Percentiles rank a stretch among this genome's conserved stretches.
These are phyloP conservation scores for Chytriomyces sp. DNA, from an alignment of 192 early-diverging fungal genomes.

Conservation along the genomic window DNA sequence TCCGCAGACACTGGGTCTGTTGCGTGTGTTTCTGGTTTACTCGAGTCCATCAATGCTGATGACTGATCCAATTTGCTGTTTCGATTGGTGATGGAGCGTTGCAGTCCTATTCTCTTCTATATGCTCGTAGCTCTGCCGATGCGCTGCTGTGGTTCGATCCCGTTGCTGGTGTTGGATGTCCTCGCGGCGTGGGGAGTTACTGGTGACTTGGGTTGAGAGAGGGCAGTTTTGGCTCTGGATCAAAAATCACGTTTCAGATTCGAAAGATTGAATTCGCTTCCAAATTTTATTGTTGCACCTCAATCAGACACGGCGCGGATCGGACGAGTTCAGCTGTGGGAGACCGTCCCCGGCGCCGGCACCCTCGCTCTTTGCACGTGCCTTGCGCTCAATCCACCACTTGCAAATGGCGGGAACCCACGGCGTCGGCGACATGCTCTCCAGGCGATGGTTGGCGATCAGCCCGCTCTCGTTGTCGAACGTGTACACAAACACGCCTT, in stretches of 20 bases:
- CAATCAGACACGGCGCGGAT: no score
- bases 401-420: conserved; percentile 31
- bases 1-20: background rate
- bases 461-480: conserved; percentile 41
- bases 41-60: no score
- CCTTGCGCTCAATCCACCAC: conserved; percentile 35
- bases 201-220: conserved; percentile 1
- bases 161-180: background rate
- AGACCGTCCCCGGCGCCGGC: conserved; percentile 2
- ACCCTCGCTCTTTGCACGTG: background rate
- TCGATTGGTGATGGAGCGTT: no score
- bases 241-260: background rate
- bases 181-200: background rate
- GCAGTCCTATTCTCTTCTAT: no score
- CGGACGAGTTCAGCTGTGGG: conserved; percentile 10
- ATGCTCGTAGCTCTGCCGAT: no score
- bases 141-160: background rate
- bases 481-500: conserved; percentile 50
- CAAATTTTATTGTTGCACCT: no score
- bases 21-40: background rate
- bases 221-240: background rate
- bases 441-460: conserved; percentile 41
- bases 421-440: conserved; percentile 45
- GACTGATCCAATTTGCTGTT: no score
- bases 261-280: background rate